Evolutionary conservation across 768 basidiomycete genomes (phyloP).

Genomic region (Leucogyrophana mollusca): DNA sequence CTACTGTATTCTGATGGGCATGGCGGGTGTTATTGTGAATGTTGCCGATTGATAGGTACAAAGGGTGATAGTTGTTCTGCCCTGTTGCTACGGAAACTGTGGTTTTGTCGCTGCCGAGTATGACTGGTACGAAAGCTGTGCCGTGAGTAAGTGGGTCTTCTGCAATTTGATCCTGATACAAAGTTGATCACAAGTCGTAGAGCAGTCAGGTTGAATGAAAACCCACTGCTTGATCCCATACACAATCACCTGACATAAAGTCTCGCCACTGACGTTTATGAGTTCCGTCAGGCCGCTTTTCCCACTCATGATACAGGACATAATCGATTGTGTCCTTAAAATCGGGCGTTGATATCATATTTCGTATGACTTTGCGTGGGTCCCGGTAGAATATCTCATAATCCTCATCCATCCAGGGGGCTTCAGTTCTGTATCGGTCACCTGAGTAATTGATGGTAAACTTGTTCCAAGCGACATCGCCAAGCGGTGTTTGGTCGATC

Average conservation of each 20-base stretch:
- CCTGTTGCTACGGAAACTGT: constrained; percentile 22
- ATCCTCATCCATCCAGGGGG: constrained; percentile 24
- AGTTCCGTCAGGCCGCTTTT: constrained; percentile 2
- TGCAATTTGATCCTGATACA: constrained; percentile 1
- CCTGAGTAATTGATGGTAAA: constrained; percentile 29
- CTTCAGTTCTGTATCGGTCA: constrained; percentile 4
- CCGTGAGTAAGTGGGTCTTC: not conserved
- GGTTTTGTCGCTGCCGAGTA: constrained; percentile 23
- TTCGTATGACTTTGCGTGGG: constrained; percentile 12
- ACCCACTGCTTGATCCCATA: constrained; percentile 36
- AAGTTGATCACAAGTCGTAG: no score
- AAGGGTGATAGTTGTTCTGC: constrained; percentile 18
- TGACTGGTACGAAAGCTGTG: constrained; percentile 14
- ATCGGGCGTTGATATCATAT: constrained; percentile 20
- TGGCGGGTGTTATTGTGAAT: not conserved
- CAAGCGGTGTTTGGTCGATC: constrained; percentile 33
- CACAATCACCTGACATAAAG: constrained; percentile 42
- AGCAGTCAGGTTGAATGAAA: no score
- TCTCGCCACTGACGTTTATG: constrained; percentile 18
- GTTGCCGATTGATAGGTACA: not conserved
- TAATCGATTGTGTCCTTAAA: constrained; percentile 15
- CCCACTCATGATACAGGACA: constrained; percentile 23
- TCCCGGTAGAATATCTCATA: constrained; percentile 27
- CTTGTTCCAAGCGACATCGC: constrained; percentile 36
- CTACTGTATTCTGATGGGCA: constrained; percentile 2